A percentile compares a stretch with the other conserved stretches of the same genome.
Conservation (phyloP, 73 alveolate species). For the Paramecium pentaurelia region DNA sequence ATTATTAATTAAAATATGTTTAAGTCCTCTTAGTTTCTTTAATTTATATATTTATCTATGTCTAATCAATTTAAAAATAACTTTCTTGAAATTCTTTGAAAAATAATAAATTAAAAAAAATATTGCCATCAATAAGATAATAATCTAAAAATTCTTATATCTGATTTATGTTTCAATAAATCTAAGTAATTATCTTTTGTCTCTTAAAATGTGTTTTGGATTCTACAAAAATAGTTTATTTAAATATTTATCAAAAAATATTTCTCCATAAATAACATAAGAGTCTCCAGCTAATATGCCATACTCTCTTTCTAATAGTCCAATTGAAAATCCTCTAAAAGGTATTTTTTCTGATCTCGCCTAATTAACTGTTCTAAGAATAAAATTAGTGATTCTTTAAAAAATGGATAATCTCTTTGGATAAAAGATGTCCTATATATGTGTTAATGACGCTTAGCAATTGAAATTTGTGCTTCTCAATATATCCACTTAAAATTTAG, state of each 20-base stretch:
- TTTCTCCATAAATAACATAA: not conserved
- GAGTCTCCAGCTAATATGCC: not conserved
- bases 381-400: not conserved
- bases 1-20: not conserved
- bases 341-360: not conserved
- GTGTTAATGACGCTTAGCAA: not conserved
- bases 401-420: not conserved
- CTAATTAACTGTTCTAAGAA: not conserved
- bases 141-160: not conserved
- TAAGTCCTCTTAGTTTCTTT: not conserved
- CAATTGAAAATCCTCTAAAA: conserved; percentile 6
- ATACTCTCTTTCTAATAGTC: not conserved
- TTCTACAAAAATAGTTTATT: not conserved
- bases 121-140: not conserved
- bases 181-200: not conserved
- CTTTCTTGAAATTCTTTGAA: not conserved
- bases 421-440: not conserved
- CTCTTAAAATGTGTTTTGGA: not conserved
- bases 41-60: not conserved
- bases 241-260: not conserved
- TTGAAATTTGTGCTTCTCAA: not conserved
- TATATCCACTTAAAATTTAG: not conserved
- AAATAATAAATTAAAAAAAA: not conserved
- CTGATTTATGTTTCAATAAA: not conserved
- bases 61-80: not conserved